These are phyloP conservation scores for Bisporella sp. DNA, from an alignment of 2,329 filamentous ascomycete species.

Conservation along the genomic window DNA sequence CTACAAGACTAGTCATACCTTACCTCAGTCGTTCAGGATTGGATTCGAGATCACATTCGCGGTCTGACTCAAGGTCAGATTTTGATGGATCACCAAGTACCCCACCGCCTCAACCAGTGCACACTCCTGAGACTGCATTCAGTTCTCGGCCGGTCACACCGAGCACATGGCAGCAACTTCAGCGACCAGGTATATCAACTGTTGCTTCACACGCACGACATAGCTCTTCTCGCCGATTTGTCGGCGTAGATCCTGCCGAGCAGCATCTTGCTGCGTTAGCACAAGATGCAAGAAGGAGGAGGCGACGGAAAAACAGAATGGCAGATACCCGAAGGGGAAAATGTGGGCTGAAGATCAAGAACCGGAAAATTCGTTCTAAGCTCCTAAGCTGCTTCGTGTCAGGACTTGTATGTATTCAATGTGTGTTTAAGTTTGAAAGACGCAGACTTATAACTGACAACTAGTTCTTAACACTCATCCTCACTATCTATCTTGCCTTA, in stretches of 20 bases:
- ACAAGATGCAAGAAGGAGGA: conserved; percentile 34
- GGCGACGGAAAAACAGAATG: conserved; percentile 25
- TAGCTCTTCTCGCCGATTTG: conserved; percentile 21
- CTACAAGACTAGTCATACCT: conserved; percentile 35
- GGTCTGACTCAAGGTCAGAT: no score
- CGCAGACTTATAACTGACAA: conserved; percentile 5
- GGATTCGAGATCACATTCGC: no score
- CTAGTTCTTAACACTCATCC: conserved; percentile 21
- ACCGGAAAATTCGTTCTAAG: conserved; percentile 45
- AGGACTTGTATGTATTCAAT: conserved; percentile 31
- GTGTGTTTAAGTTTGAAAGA: neutral
- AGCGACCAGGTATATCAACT: conserved; percentile 9
- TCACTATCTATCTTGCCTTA: conserved; percentile 52
- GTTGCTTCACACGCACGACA: conserved; percentile 9
- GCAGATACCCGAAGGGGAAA: conserved; percentile 8
- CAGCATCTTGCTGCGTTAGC: conserved; percentile 39
- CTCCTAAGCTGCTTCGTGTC: conserved; percentile 58
- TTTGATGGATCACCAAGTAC: no score
- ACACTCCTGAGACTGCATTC: conserved; percentile 2
- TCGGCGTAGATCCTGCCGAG: conserved; percentile 41
- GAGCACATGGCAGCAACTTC: conserved; percentile 2
- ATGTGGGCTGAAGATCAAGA: conserved; percentile 46
- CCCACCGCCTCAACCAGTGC: no score
- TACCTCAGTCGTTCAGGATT: conserved; percentile 21
- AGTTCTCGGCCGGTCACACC: conserved; percentile 11